Evolutionary conservation across 495 filamentous ascomycete genomes (phyloP), one percentile per base, ranked within the genome.

Genomic region (Trichoderma erinaceum): DNA sequence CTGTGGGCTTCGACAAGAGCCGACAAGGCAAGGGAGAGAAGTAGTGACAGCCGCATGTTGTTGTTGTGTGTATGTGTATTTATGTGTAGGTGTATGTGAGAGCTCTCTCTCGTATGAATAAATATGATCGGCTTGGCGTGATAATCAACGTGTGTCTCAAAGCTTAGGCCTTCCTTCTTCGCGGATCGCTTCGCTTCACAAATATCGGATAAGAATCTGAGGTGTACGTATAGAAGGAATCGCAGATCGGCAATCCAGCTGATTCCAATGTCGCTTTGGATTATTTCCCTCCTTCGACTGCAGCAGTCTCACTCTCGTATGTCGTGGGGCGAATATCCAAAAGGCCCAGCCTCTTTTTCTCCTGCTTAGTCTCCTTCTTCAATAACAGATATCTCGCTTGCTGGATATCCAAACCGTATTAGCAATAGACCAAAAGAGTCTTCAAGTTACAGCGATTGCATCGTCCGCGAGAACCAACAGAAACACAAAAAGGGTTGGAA

Each of bases 1-100:
- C 87, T 95, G 76, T 99, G 95, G 58, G 95, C 90, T 23, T 87
- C 80, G 41, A 83, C 86, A 71, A 89, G 73, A 58, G 83, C 76
- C 68, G 80, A 78, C 65, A 84, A 73, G 70, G 81, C 73, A 67
- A 84, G 67, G 41, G 78, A 75, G 78, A 85, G 79, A 72, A 80
- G 75, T 72, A 82, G 76, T 79, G 82, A 81, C 64, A 80, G 79
- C 67, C 79, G 69, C 81, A 83, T 83, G 1, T 70, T 77, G 74
- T 12, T 27, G 32, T 63, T 15, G 25, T 18, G 3, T 68, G 25
- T 68, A 4, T 44, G 67, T 29, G 27, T 21, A 16, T 10, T 23
- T n/a, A 18, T 69, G 64, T 25, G 46, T 44, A 12, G 29, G 43
- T 38, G n/a, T 32, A n/a, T 15, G 48, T 64, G 29, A 32, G 44